Evolutionary conservation across 805 yeast genomes (phyloP), one percentile per base, ranked within the genome.

Genomic region (Sporopachydermia quercuum): DNA sequence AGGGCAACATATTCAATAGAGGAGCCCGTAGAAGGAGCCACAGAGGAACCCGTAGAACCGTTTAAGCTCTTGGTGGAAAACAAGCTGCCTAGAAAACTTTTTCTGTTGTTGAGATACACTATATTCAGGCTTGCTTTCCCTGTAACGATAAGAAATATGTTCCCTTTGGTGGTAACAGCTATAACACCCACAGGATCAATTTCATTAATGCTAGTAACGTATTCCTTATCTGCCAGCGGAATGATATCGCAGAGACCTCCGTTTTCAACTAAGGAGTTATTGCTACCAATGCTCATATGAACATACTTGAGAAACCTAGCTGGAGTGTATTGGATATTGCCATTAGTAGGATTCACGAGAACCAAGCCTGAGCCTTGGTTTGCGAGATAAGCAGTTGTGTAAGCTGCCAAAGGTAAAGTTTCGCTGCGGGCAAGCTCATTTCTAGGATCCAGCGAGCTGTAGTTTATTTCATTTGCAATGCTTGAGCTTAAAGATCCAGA

Each of bases 121-220:
- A 23, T 23, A 23, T 23, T 8, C 30, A 23, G 8, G 13, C 30
- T n/a, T 8, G 30, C n/a, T 23, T 23, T 23, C 8, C 30, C 30
- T 23, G 30, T 8, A 8, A 23, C 30, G 8, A 23, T 23, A 23
- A 82, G 61, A 4, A 78, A 54, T 35, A 78, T 71, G 43, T 87
- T 64, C 16, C 84, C 84, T 44, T 70, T 61, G 3, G 81, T 71
- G 0, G 96, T 84, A 4, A 85, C 71, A 5, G 79, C 51, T 0
- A 78, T 63, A 3, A 84, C 62, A 2, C 95, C 95, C 1, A 80
- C 74, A 0, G 91, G 87, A 46, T 76, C 84, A 6, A 78, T 65
- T 43, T 70, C 70, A 40, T 74, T 71, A 1, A 78, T 68, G 33
- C 65, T 49, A 1, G 74, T 70, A 14, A 85, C 61, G 19, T 54